Evolutionary conservation across 345 rosid genomes (phyloP).

Genomic region (Euphorbia peplus): DNA sequence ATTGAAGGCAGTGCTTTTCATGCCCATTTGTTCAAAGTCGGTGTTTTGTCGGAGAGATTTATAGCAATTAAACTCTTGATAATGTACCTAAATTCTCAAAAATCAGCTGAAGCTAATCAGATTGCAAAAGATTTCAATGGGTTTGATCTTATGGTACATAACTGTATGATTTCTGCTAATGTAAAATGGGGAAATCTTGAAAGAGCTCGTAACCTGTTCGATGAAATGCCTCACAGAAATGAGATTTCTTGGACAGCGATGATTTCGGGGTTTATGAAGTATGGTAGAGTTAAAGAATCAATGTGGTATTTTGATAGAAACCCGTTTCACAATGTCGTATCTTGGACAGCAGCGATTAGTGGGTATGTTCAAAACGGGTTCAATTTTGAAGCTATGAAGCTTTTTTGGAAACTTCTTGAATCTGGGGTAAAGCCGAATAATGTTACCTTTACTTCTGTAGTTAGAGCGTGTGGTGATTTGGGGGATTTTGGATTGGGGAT

Average conservation of each 20-base stretch:
- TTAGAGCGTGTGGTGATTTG: slow-evolving; percentile 39
- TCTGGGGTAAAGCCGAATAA: slow-evolving; percentile 47
- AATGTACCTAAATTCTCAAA: slow-evolving; percentile 42
- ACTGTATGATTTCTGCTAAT: slow-evolving; percentile 41
- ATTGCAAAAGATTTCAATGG: slow-evolving; percentile 41
- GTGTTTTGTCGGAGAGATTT: slow-evolving; percentile 39
- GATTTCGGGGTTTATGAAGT: slow-evolving; percentile 53
- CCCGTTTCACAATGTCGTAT: slow-evolving; percentile 47
- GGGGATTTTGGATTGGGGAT: slow-evolving; percentile 36
- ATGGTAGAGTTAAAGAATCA: slow-evolving; percentile 46
- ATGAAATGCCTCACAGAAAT: slow-evolving; percentile 59
- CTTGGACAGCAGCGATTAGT: slow-evolving; percentile 53
- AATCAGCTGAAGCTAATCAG: slow-evolving; percentile 38
- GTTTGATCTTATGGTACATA: slow-evolving; percentile 45
- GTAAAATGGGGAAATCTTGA: slow-evolving; percentile 41
- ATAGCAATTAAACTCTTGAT: slow-evolving; percentile 47
- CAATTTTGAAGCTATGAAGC: slow-evolving; percentile 39
- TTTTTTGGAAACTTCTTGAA: slow-evolving; percentile 39
- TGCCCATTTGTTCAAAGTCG: slow-evolving; percentile 43
- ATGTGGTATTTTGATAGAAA: slow-evolving; percentile 48
- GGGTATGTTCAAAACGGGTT: slow-evolving; percentile 52
- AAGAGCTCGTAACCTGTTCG: slow-evolving; percentile 46
- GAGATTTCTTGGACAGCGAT: slow-evolving; percentile 53
- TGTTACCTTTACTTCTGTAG: slow-evolving; percentile 43
- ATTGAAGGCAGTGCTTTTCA: slow-evolving; percentile 40